Evolutionary conservation across 441 rosid genomes (phyloP), one percentile per base, ranked within the genome.

Genomic region (Gossypium aridum): DNA sequence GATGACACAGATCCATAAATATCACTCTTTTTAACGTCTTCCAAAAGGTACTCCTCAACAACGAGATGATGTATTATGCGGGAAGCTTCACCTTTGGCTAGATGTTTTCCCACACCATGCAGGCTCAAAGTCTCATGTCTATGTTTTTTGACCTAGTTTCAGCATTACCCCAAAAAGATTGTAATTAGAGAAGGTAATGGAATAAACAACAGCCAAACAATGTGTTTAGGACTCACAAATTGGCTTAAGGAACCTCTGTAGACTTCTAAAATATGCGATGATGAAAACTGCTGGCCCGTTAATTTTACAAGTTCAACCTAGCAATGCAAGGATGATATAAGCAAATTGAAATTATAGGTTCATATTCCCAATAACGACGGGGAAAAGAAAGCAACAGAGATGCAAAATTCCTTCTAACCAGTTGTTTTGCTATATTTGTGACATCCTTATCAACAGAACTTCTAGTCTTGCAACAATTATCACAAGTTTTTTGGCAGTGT

Each of bases 1-100:
- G 99, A 91, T 60, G 99, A 92, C 49, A 94, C 91, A 79, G 97
- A 85, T 80, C 99, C 97, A 76, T 91, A 92, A 79, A 88, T 17
- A 76, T 94, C 99, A 83, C 97, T 94, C 87, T 94, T 94, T 89
- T 91, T 89, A 63, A 92, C 93, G 49, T 91, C 99, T 85, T 92
- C 99, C 73, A 79, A 78, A 75, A 94, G 96, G 78, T 87, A 83
- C 73, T 92, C 97, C 59, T 91, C 92, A 12, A 86, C 88, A 55
- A 94, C 97, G 70, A 94, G 97, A 84, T 91, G 90, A 7, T 91
- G 94, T 76, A 94, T 59, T 80, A 94, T 69, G 56, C 97, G 91
- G 49, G 92, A 92, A 53, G 96, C 97, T 89, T 92, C 99, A 74
- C 85, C 84, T 83, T 90, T 94, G 45, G 84, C 77, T 68, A 92